Conservation (phyloP, 2,329 filamentous ascomycete genomes). For the Cladophialophora carrionii region DNA sequence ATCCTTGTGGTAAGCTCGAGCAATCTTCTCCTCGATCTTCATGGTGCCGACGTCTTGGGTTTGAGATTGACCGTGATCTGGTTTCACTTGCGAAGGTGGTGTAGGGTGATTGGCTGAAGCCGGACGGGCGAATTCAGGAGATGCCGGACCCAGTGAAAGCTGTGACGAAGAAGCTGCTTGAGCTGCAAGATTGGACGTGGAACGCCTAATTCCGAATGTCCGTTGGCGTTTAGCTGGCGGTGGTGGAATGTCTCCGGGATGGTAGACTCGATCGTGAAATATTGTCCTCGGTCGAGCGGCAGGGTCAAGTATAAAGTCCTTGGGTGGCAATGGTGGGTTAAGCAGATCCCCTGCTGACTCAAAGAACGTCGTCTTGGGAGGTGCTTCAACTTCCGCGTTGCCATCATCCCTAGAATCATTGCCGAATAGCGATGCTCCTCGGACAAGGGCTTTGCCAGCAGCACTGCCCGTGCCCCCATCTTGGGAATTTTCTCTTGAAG, state of each 20-base stretch:
- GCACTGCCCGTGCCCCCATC: constrained; percentile 9
- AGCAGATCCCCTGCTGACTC: constrained; percentile 92
- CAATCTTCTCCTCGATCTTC: constrained; percentile 97
- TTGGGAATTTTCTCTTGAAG: constrained; percentile 18
- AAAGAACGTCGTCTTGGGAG: constrained; percentile 89
- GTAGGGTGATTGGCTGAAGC: constrained; percentile 5
- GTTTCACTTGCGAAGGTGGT: background rate
- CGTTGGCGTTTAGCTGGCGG: constrained; percentile 60
- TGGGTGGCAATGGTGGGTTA: constrained; percentile 81
- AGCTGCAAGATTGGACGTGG: constrained; percentile 18
- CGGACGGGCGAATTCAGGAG: constrained; percentile 15
- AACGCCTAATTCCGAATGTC: constrained; percentile 43
- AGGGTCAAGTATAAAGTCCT: constrained; percentile 82
- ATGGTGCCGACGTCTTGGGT: constrained; percentile 56
- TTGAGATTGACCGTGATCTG: constrained; percentile 33
- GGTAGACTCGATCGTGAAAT: constrained; percentile 95
- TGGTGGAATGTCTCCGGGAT: constrained; percentile 87
- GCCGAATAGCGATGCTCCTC: constrained; percentile 56
- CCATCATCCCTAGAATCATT: constrained; percentile 44
- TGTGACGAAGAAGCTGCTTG: constrained; percentile 8
- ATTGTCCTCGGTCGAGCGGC: constrained; percentile 81
- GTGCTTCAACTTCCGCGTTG: constrained; percentile 61
- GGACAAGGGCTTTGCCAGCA: constrained; percentile 43
- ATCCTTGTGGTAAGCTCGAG: constrained; percentile 87
- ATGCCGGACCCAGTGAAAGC: constrained; percentile 5